A percentile compares a stretch with the other conserved stretches of the same genome.
These are phyloP conservation scores for Litchi chinensis DNA, from an alignment of 345 rosid genomes.

Conservation along the genomic window DNA sequence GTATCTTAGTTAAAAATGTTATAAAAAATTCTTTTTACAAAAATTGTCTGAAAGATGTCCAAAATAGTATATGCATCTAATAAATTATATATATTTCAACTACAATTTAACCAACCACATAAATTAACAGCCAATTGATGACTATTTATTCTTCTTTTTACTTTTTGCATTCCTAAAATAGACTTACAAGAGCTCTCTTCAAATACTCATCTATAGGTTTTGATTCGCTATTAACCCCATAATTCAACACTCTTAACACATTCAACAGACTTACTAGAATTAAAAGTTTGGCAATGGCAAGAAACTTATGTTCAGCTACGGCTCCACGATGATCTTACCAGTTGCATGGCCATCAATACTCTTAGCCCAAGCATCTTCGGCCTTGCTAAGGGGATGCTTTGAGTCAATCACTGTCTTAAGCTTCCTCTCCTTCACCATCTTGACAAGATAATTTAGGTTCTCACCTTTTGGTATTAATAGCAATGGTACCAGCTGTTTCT, in stretches of 20 bases:
- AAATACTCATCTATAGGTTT: too few relatives aligned
- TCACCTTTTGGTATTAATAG: conserved; percentile 41
- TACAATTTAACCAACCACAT: too few relatives aligned
- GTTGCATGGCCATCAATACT: conserved; percentile 70
- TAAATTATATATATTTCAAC: too few relatives aligned
- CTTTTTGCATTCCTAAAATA: too few relatives aligned
- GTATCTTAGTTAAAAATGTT: too few relatives aligned
- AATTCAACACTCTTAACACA: neutral
- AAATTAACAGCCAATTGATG: too few relatives aligned
- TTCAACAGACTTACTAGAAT: neutral
- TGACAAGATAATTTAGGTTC: conserved; percentile 52
- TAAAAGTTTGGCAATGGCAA: neutral
- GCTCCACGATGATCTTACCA: conserved; percentile 78
- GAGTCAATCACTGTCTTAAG: conserved; percentile 71
- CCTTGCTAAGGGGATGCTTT: conserved; percentile 53
- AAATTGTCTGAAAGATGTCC: too few relatives aligned
- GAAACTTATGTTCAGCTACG: conserved; percentile 7
- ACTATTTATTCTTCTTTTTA: too few relatives aligned
- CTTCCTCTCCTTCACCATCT: conserved; percentile 63
- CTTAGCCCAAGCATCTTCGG: conserved; percentile 80
- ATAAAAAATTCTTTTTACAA: too few relatives aligned
- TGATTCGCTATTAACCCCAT: neutral
- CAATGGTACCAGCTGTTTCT: conserved; percentile 69
- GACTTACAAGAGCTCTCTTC: too few relatives aligned
- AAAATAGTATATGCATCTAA: too few relatives aligned